These are phyloP conservation scores for Suaeda aralocaspica DNA, from an alignment of 148 eudicot species.

Conservation along the genomic window DNA sequence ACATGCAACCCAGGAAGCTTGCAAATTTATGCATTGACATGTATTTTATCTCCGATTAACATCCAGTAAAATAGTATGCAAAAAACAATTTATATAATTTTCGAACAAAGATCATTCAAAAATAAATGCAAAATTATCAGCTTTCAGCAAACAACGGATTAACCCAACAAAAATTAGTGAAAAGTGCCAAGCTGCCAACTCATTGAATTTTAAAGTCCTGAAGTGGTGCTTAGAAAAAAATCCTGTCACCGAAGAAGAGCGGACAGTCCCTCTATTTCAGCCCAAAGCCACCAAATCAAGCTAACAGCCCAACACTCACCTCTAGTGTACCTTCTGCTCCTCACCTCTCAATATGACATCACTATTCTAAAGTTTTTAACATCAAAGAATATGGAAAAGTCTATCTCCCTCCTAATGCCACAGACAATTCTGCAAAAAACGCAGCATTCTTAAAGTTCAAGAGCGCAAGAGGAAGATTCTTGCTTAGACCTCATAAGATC, in stretches of 20 bases:
- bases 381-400: neutral
- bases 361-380: neutral
- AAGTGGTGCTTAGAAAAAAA: neutral
- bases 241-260: neutral
- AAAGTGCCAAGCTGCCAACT: neutral
- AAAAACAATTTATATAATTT: neutral
- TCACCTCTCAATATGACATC: neutral
- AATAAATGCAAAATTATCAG: neutral
- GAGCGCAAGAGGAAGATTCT: neutral
- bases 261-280: neutral
- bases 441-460: neutral
- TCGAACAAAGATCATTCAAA: neutral
- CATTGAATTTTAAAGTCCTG: neutral
- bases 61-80: neutral
- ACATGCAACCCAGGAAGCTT: neutral
- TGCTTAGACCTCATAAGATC: neutral
- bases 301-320: neutral
- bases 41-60: neutral
- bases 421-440: neutral
- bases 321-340: slow-evolving; percentile 9
- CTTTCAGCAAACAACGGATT: neutral
- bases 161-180: neutral
- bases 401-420: neutral
- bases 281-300: slow-evolving; percentile 1
- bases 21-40: neutral